These are phyloP conservation scores for Metschnikowia bowlesiae DNA, from an alignment of 805 yeast species.

Conservation along the genomic window DNA sequence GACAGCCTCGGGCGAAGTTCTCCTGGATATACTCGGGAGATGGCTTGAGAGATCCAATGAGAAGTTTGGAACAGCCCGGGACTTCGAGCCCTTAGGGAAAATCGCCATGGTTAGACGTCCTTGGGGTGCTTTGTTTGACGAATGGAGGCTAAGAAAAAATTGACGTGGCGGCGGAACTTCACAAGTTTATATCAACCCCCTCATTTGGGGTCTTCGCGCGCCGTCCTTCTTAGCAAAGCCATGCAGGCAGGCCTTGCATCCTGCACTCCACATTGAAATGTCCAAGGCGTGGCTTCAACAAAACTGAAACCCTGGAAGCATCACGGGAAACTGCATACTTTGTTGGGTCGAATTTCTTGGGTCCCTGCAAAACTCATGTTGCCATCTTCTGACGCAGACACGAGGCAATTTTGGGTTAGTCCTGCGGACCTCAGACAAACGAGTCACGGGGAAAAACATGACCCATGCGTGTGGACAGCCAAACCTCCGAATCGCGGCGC, in stretches of 20 bases:
- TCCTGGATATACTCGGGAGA: not conserved
- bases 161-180: not conserved
- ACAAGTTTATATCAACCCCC: not conserved
- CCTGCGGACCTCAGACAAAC: not conserved
- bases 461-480: too few species aligned
- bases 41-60: constrained; percentile 4
- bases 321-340: not conserved
- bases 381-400: too few species aligned
- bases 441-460: not conserved
- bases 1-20: not conserved
- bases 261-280: not conserved
- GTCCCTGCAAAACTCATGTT: too few species aligned
- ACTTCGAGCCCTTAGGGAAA: constrained; percentile 7
- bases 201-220: constrained; percentile 1
- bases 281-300: too few species aligned
- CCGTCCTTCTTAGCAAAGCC: not conserved
- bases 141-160: not conserved
- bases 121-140: not conserved
- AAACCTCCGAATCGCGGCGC: too few species aligned
- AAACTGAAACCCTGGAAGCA: not conserved
- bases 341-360: not conserved
- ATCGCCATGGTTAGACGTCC: constrained; percentile 9
- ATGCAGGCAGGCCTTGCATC: not conserved
- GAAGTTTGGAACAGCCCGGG: constrained; percentile 6
- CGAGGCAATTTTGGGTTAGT: not conserved